A percentile compares a stretch with the other conserved stretches of the same genome.
Conservation (phyloP, 2,329 filamentous ascomycete species). For the Geosmithia flava region DNA sequence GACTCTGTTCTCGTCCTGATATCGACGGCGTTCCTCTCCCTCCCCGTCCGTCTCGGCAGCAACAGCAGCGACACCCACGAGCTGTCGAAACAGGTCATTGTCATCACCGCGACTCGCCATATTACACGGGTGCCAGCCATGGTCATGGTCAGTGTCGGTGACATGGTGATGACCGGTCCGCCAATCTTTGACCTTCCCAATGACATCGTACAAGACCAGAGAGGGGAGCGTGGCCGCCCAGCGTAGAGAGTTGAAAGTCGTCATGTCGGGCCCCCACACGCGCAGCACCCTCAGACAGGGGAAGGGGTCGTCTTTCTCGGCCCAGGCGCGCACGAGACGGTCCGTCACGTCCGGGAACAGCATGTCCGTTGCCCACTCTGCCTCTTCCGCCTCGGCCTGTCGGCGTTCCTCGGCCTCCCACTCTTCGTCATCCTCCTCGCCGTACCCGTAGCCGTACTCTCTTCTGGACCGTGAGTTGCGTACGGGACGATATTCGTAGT, state of each 20-base stretch:
- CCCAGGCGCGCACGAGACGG: slow-evolving; percentile 32
- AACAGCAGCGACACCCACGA: slow-evolving; percentile 21
- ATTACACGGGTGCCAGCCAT: slow-evolving; percentile 25
- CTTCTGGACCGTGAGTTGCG: too few relatives aligned
- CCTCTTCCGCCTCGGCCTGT: slow-evolving; percentile 3
- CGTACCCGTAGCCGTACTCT: slow-evolving; percentile 10
- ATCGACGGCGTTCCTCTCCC: slow-evolving; percentile 7
- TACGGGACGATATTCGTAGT: too few relatives aligned
- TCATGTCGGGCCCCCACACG: slow-evolving; percentile 27
- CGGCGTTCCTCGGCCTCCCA: too few relatives aligned
- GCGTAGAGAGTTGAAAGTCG: slow-evolving; percentile 24
- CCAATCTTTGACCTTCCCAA: too few relatives aligned
- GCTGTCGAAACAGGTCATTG: slow-evolving; percentile 14
- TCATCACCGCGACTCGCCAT: slow-evolving; percentile 11
- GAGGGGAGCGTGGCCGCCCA: slow-evolving; percentile 29
- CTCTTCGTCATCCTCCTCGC: too few relatives aligned
- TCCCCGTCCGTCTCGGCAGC: slow-evolving; percentile 17
- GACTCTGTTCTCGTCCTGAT: slow-evolving; percentile 11
- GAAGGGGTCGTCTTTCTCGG: slow-evolving; percentile 26
- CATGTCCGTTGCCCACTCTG: background rate
- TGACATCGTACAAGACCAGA: slow-evolving; percentile 30
- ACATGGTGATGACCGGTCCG: too few relatives aligned
- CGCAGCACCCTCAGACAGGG: slow-evolving; percentile 32
- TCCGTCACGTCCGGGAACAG: slow-evolving; percentile 27
- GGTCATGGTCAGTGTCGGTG: slow-evolving; percentile 9